phyloP scores from a whole-genome alignment of 345 rosid genomes.

The Syzygium aromaticum region DNA sequence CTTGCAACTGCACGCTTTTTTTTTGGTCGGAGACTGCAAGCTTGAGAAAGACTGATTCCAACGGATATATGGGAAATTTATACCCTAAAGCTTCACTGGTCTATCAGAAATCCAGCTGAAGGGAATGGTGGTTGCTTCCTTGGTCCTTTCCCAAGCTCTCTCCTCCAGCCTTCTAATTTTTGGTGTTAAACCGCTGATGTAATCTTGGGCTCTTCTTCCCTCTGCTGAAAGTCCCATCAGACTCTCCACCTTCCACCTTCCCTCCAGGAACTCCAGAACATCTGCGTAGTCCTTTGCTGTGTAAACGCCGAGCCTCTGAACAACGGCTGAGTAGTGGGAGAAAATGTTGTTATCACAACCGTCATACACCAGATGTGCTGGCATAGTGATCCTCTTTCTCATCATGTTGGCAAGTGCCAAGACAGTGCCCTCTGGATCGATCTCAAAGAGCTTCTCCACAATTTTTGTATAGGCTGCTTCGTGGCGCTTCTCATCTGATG shows the following conservation, averaged over 20 bases:
- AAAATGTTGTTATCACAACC: constrained; percentile 60
- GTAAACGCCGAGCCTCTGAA: constrained; percentile 78
- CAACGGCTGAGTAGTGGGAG: constrained; percentile 70
- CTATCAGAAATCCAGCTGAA: constrained; percentile 80
- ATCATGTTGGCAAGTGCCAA: constrained; percentile 80
- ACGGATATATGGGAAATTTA: neutral
- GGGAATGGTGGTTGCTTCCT: constrained; percentile 39
- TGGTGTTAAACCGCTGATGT: constrained; percentile 52
- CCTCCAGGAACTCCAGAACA: constrained; percentile 67
- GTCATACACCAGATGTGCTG: constrained; percentile 87
- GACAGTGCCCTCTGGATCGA: constrained; percentile 76
- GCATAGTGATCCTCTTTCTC: constrained; percentile 93
- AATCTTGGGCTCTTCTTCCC: constrained; percentile 78
- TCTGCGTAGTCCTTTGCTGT: constrained; percentile 82
- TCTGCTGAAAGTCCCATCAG: constrained; percentile 56
- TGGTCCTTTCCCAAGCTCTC: constrained; percentile 59
- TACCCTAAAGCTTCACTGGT: constrained; percentile 43
- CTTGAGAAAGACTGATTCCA: neutral
- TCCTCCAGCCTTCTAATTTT: constrained; percentile 74
- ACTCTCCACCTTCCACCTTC: constrained; percentile 57
- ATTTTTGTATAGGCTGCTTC: constrained; percentile 87
- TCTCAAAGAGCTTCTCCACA: constrained; percentile 71
- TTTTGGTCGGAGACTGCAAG: neutral
- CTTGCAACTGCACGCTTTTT: neutral
- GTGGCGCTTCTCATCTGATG: constrained; percentile 87